Base-by-base conservation (phyloP, 352 stramenopile genomes). In the Globisporangium nagaii region DNA sequence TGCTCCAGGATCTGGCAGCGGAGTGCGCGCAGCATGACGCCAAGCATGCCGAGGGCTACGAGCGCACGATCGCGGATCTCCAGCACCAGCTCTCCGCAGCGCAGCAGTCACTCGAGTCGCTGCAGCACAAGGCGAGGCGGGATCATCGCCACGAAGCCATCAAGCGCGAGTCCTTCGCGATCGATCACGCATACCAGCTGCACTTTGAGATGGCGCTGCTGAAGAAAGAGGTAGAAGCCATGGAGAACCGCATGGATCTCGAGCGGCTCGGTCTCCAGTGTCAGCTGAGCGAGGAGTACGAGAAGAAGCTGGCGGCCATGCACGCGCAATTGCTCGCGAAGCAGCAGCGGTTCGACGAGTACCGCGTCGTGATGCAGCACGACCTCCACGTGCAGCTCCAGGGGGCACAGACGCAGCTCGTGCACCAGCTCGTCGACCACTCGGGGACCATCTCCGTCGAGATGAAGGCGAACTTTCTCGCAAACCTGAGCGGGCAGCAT, bases 271-370 rank as follows among this genome's bases (percentile, higher is more conserved):
- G 57, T 1, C 37, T 89, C 11, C 59, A 73, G 1, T 77, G 70
- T 28, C 58, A 85, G 12, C 58, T 92, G 12, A 62, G 63, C 8
- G 54, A 60, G 13, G 74, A 77, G 11, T 91, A 82, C 61, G 75
- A 84, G n/a, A 47, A 65, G n/a, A 79, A 82, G 19, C 57, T 92
- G 9, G 65, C 62, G 2, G 60, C 69, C 1, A 76, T 88, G 60
- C 73, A 82, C 22, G 50, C 68, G 1, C 66, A 86, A 13, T 36
- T 91, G 7, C 44, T 86, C 7, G 47, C 68, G 17, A 84, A 77
- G 27, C 68, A 88, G 48, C 71, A 80, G 5, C 68, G 85, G 30
- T 91, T 91, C 17, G 76, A 84, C 4, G 73, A 77, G 28, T 88
- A 80, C 44, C 74, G 79, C 15, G 56, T 70, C 13, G 57, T 62